Base-by-base conservation (phyloP, 2,329 filamentous ascomycete genomes). In the Penicillium sp. region DNA sequence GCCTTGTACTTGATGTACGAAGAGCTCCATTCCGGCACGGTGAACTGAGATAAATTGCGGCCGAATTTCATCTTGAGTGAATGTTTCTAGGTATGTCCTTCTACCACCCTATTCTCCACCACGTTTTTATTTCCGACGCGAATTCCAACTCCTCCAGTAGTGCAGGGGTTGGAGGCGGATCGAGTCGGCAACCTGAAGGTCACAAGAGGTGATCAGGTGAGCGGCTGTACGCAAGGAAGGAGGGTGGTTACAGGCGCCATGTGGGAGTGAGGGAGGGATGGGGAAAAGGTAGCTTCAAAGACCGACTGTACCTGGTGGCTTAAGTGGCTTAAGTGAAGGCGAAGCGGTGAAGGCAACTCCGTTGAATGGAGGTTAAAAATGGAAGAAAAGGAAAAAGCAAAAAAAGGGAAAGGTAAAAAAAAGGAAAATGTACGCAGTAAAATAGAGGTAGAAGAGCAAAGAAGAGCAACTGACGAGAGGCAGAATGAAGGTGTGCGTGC, bases 1-100 rank as follows among this genome's bases (percentile, higher is more conserved):
- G 68, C 66, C 54, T 76, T 78, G 63, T 77, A 76, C 48, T 72
- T 73, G 58, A 78, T 77, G 60, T 76, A 77, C 23, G 65, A 67
- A 32, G 69, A 62, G 46, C 72, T 69, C 74, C 74, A 76, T 61
- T 76, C 74, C 10, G 74, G 74, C 23, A 76, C 74, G 46, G 74
- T 72, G 50, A 75, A 75, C 46, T 73, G 68, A 13, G 73, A 59
- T 37, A 76, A 59, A 57, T 75, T 75, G 49, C 71, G 70, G 24
- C 74, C 73, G 58, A 76, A 76, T 59, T 76, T 76, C 74, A 76
- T 76, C 13, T 49, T 71, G 61, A 40, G 40, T 32, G 20, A 20
- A 40, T 11, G 6, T 6, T 7, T 22, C n/a, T 36, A 16, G 28
- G 34, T 7, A 6, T 8, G 28, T 34, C 26, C n/a, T 28, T 28